phyloP scores from a whole-genome alignment of 2,329 filamentous ascomycete species.

The Penicillium olsonii region DNA sequence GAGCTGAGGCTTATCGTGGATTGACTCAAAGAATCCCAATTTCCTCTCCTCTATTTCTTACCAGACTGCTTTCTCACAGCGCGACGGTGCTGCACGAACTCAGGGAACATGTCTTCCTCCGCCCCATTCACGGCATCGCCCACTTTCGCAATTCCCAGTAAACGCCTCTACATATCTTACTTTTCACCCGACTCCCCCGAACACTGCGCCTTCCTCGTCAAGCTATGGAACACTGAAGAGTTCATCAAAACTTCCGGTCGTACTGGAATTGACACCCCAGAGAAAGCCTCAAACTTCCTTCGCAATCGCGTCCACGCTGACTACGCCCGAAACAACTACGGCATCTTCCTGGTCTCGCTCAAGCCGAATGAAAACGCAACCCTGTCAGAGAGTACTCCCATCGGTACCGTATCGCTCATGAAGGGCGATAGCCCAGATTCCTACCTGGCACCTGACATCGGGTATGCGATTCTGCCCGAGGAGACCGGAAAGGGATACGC shows the following conservation, averaged over 20 bases:
- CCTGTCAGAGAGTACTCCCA: background rate
- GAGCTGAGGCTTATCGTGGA: too few species aligned
- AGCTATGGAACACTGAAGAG: conserved; percentile 3
- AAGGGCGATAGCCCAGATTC: background rate
- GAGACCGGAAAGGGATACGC: conserved; percentile 3
- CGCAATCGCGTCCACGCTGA: background rate
- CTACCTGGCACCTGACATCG: background rate
- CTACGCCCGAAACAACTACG: conserved; percentile 1
- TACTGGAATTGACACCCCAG: background rate
- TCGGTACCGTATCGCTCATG: conserved; percentile 1
- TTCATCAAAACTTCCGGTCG: conserved; percentile 1
- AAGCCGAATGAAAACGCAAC: background rate
- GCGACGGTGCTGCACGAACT: background rate
- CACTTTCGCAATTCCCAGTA: background rate
- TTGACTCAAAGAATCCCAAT: too few species aligned
- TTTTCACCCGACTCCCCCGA: background rate
- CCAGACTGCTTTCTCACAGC: background rate
- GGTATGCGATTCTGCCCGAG: background rate
- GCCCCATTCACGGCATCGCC: background rate
- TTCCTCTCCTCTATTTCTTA: background rate
- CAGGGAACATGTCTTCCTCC: background rate
- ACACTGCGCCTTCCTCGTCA: background rate
- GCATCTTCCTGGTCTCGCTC: background rate
- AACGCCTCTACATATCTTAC: conserved; percentile 1
- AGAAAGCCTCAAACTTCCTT: conserved; percentile 3